Evolutionary conservation across 2,329 filamentous ascomycete genomes (phyloP).

Genomic region (Cryphonectria nitschkei): DNA sequence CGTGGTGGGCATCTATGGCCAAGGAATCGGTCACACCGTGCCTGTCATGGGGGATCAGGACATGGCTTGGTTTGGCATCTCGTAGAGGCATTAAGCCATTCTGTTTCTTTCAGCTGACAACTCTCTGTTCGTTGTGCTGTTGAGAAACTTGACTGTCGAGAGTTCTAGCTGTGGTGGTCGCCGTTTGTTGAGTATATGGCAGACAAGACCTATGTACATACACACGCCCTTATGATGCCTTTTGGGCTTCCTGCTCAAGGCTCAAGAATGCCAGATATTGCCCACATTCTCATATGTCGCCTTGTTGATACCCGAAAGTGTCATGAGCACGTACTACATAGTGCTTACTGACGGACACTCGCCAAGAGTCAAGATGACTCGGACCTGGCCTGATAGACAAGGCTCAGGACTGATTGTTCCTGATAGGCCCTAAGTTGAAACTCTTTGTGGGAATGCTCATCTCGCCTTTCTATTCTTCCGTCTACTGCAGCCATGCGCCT

Average conservation of each 20-base stretch:
- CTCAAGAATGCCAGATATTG: background rate
- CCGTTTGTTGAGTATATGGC: background rate
- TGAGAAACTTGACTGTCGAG: background rate
- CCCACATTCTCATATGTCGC: background rate
- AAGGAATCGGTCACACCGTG: constrained; percentile 41
- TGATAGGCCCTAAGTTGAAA: background rate
- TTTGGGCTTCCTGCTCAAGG: background rate
- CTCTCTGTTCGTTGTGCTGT: background rate
- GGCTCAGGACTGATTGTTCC: background rate
- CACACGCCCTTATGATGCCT: background rate
- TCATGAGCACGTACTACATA: background rate
- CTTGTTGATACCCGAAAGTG: background rate
- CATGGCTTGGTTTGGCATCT: constrained; percentile 42
- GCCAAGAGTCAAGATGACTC: background rate
- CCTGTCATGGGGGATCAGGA: constrained; percentile 40
- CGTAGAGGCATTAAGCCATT: background rate
- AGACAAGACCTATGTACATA: background rate
- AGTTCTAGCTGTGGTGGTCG: background rate
- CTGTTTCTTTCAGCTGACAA: background rate
- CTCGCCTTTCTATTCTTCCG: background rate
- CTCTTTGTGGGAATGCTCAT: background rate
- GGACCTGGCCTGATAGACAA: background rate
- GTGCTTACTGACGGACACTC: background rate
- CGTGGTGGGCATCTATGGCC: constrained; percentile 41
- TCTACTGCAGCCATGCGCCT: background rate